Base-by-base conservation (phyloP, 2,329 filamentous ascomycete genomes). In the Apiospora hydei region DNA sequence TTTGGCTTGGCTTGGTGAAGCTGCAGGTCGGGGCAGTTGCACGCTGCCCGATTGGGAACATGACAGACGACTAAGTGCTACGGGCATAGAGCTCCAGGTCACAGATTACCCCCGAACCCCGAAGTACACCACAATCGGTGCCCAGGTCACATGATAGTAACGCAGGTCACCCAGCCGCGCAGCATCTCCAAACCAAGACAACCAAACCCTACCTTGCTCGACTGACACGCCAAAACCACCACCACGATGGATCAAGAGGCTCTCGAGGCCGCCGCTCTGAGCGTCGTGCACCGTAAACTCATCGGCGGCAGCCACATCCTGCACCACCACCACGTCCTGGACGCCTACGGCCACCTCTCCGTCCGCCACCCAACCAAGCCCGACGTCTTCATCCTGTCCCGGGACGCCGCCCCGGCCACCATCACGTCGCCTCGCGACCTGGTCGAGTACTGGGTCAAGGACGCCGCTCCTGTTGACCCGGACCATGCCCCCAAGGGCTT, bases 241-340 rank as follows among this genome's bases (percentile, higher is more conserved):
- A 13, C 7, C 67, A 47, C n/a, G 43, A 68, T 68, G 67, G 70
- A 68, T 14, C 38, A 16, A 11, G 69, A 71, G 34, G 71, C 38
- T 61, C 14, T 43, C 69, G 61, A 72, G 26, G 30, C 57, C 3
- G 69, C 38, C 8, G 64, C 57, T 13, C 71, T 72, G 3, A n/a
- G 34, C 34, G 34, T 41, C 57, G 41, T 64, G 34, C 57, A 66
- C 49, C 70, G 74, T 13, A 76, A 74, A 34, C 74, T 87, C 46
- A 84, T 88, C 30, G 82, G 81, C 4, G 86, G 84, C 49, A 83
- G 82, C 72, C 87, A 88, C 76, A 88, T 89, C 69, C 84, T 89
- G 0, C 85, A 88, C 77, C 77, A 85, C 71, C 81, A 88, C 68
- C 81, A 81, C 67, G 82, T 89, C 10, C 77, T 90, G 47, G 88